phyloP scores from a whole-genome alignment of 2,329 filamentous ascomycete species.

The Chaetomiaceae sp. region DNA sequence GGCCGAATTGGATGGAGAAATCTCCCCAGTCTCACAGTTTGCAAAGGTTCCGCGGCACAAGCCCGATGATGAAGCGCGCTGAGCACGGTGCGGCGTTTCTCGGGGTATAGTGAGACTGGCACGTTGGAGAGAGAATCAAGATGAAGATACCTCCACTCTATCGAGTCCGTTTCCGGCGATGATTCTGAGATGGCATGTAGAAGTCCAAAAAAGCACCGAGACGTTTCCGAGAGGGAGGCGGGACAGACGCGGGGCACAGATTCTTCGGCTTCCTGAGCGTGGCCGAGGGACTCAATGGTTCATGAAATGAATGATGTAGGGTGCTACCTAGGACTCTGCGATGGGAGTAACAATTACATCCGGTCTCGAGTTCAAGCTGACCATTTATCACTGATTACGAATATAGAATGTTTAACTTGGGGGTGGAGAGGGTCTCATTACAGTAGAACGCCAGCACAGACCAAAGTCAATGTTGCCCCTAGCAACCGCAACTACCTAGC shows the following conservation, averaged over 20 bases:
- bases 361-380: not conserved
- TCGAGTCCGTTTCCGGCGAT: not conserved
- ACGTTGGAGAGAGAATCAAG: no score
- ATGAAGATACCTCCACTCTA: not conserved
- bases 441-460: no score
- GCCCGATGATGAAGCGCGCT: not conserved
- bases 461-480: slow-evolving; percentile 4
- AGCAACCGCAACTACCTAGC: not conserved
- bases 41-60: no score
- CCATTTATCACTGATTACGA: no score
- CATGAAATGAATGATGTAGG: no score
- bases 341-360: not conserved
- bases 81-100: not conserved
- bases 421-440: not conserved
- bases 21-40: not conserved
- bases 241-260: no score
- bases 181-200: not conserved
- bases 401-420: no score
- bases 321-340: no score
- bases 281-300: no score
- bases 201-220: not conserved
- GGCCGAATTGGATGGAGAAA: not conserved
- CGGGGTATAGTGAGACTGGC: no score
- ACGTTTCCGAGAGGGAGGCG: not conserved
- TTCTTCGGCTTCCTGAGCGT: not conserved